Evolutionary conservation across 345 rosid species (phyloP).

Genomic region (Leavenworthia alabamica): DNA sequence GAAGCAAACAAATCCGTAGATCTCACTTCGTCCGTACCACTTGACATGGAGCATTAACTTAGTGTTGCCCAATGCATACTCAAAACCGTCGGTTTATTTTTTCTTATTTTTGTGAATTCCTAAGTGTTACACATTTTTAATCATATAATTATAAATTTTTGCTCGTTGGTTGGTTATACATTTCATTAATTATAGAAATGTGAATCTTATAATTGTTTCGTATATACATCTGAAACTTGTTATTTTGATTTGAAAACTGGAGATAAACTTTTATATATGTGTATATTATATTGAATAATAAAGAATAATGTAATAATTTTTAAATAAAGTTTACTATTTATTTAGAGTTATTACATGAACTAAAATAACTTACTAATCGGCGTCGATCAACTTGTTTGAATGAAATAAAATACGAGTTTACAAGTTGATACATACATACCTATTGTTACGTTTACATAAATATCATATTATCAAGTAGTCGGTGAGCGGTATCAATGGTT

Average conservation of each 20-base stretch:
- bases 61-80: conserved; percentile 10
- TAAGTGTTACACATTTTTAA: not conserved
- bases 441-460: conserved; percentile 6
- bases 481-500: conserved; percentile 21
- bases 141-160: not conserved
- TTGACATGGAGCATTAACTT: conserved; percentile 10
- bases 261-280: not conserved
- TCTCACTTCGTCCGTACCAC: conserved; percentile 30
- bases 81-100: conserved; percentile 15
- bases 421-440: not conserved
- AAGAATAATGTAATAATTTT: not conserved
- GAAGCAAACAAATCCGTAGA: conserved; percentile 18
- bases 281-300: not conserved
- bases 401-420: not conserved
- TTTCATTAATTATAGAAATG: not conserved
- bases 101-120: not conserved
- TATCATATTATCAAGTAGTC: conserved; percentile 14
- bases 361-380: not conserved
- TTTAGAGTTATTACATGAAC: not conserved
- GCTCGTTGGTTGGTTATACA: not conserved
- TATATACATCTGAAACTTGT: not conserved
- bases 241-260: not conserved
- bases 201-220: not conserved
- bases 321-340: not conserved
- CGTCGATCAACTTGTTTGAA: not conserved